Evolutionary conservation across 805 yeast genomes (phyloP), one percentile per base, ranked within the genome.

Genomic region (Myxozyma neglecta): DNA sequence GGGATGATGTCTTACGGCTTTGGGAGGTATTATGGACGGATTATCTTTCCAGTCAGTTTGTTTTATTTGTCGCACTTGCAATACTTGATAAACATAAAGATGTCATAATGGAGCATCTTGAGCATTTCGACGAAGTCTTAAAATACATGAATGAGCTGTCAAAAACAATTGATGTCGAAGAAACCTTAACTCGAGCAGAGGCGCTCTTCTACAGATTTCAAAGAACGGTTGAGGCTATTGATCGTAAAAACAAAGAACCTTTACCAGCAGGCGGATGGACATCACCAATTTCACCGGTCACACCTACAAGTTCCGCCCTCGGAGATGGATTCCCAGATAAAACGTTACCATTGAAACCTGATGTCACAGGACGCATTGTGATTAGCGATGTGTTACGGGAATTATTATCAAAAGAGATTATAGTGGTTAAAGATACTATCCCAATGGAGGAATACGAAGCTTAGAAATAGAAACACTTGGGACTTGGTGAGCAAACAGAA

Each of bases 1-100:
- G 93, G 82, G 83, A 83, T 52, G 89, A 89, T 57, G 88, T 90
- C 1, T 76, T 88, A 71, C 78, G 82, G 35, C 79, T 93, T n/a
- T 93, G 98, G 98, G 99, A 93, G 71, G 85, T 88, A 1, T 77
- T 94, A 51, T 90, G 94, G 86, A 93, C 98, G 0, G 93, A 93
- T 75, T 87, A 77, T 70, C 85, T 89, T 70, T 83, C 93, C 0
- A 85, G 94, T 6, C 97, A 94, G 73, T 92, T 87, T 73, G 96
- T 91, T 68, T 75, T 94, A 42, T 91, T 94, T 71, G 81, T 94
- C 69, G 93, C 96, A 18, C 77, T 93, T 67, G 94, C 96, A 0
- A 86, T 94, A n/a, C 79, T 94, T 52, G 96, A 93, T 70, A 90
- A 90, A 69, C 86, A 92, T 73, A 89, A 91, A 69, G 83, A 85